Evolutionary conservation across 2,329 filamentous ascomycete species (phyloP), one percentile per base, ranked within the genome.

Genomic region (Fusarium lateritium): DNA sequence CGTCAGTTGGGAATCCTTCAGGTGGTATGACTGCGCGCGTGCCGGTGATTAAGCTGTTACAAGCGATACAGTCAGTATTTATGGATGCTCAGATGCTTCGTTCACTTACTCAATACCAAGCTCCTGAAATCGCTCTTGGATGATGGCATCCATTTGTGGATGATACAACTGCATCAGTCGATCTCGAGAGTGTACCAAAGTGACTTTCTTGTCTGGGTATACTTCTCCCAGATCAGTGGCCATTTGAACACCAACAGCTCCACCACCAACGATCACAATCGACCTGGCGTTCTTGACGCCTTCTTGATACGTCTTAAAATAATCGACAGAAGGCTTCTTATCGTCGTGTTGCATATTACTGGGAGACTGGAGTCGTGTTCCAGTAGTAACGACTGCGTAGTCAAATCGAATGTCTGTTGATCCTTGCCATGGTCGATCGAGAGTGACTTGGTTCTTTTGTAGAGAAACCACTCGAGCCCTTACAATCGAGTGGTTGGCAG

Each of bases 221-320:
- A 75, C 54, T 42, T 75, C 71, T 2, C 73, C 74, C 6, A 75
- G 11, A 26, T 75, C 73, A 13, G 71, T 67, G 3, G 73, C 73
- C 73, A 75, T 75, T 28, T 75, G 73, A 1, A 75, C 65, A 0
- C 73, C 73, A 2, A 75, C 73, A 0, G 73, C 73, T 14, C 73
- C 73, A 6, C 73, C 73, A 0, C 73, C 73, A 17, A 75, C 70
- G 21, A 75, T 74, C 0, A 70, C 73, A 31, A 75, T 75, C 0
- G 61, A 62, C 7, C 71, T 46, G 2, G 73, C 73, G 1, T 65
- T 56, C 54, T 67, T 70, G 7, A 75, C 57, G 0, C 56, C 60
- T 10, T 70, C 46, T 22, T 75, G 73, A 17, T 74, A 73, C 2
- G 46, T 40, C 34, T 52, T 72, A 24, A 75, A 73, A 43, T 74